A percentile compares a stretch with the other conserved stretches of the same genome.
These are phyloP conservation scores for Alternaria atra DNA, from an alignment of 2,329 filamentous ascomycete species.

Conservation along the genomic window DNA sequence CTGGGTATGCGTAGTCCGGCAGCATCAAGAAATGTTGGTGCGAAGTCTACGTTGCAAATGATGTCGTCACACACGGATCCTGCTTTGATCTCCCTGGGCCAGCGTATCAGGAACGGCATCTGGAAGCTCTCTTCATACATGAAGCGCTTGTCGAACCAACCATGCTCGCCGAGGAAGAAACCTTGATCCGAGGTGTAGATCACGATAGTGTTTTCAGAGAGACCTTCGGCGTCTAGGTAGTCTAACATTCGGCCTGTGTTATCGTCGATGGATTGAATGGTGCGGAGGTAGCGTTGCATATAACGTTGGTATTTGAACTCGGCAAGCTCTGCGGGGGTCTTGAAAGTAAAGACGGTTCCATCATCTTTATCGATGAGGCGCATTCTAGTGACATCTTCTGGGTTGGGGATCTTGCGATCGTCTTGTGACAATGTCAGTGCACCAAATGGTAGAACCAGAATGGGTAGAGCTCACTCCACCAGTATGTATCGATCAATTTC, in stretches of 20 bases:
- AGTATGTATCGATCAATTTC: slow-evolving; percentile 26
- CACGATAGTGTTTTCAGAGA: slow-evolving; percentile 60
- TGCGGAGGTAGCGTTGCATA: slow-evolving; percentile 57
- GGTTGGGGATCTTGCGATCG: slow-evolving; percentile 54
- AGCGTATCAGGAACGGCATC: slow-evolving; percentile 63
- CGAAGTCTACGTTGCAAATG: slow-evolving; percentile 65
- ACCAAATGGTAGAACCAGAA: not conserved
- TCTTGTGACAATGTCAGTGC: slow-evolving; percentile 13
- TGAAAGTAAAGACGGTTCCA: slow-evolving; percentile 59
- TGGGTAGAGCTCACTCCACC: not conserved
- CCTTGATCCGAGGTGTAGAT: slow-evolving; percentile 66
- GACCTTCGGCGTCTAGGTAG: slow-evolving; percentile 54
- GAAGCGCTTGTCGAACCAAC: slow-evolving; percentile 67
- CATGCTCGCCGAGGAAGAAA: slow-evolving; percentile 66
- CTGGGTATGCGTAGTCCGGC: slow-evolving; percentile 54
- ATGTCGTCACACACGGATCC: slow-evolving; percentile 58
- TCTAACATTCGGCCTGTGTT: slow-evolving; percentile 62
- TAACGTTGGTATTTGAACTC: slow-evolving; percentile 67
- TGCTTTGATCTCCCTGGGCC: slow-evolving; percentile 54
- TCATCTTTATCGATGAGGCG: slow-evolving; percentile 58
- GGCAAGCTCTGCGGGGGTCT: slow-evolving; percentile 53
- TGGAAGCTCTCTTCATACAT: slow-evolving; percentile 68
- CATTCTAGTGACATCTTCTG: slow-evolving; percentile 41
- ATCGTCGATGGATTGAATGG: slow-evolving; percentile 63
- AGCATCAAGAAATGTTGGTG: slow-evolving; percentile 60